Evolutionary conservation across 2,329 filamentous ascomycete genomes (phyloP), one percentile per base, ranked within the genome.

Genomic region (Uncinocarpus reesii): DNA sequence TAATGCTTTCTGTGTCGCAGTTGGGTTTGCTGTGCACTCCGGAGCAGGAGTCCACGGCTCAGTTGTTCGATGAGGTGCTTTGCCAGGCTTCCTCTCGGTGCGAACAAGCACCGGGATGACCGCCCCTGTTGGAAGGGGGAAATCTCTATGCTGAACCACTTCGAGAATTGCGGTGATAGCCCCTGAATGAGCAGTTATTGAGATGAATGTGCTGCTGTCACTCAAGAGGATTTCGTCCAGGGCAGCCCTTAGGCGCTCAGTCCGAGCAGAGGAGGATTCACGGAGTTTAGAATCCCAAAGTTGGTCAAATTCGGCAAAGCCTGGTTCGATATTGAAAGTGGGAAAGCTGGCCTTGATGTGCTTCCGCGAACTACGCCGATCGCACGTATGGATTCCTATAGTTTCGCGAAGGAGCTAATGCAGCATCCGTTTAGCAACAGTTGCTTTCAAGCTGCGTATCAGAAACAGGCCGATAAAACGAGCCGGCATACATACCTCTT

Each of bases 331-430:
- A 0, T 44, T 60, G 59, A 71, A 79, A 1, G 54, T 54, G 0
- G 77, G 76, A 55, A 74, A 79, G 40, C 67, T 65, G 1, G 58
- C 32, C 10, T 61, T 57, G 49, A 81, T 79, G 37, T 62, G 67
- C 0, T 71, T 65, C 50, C 66, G 70, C 51, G 62, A 66, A 32
- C 71, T 74, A 7, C 79, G 70, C 11, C 72, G 70, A 60, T 81
- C 77, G 58, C 79, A 82, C 0, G 78, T 81, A 59, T 81, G 78
- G 23, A 76, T 69, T 15, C 76, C 77, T 46, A 80, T 70, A 0
- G 74, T 74, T 62, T 82, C 79, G 10, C 78, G 68, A 32, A 81
- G 66, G 31, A 74, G 62, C 66, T 69, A 2, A 21, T 11, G 16
- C 2, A 8, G 13, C 11, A 38, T 21, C 20, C 21, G n/a, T 16